A percentile compares a stretch with the other conserved stretches of the same genome.
phyloP scores from a whole-genome alignment of 2,329 filamentous ascomycete genomes.

The Fusarium ambrosium region DNA sequence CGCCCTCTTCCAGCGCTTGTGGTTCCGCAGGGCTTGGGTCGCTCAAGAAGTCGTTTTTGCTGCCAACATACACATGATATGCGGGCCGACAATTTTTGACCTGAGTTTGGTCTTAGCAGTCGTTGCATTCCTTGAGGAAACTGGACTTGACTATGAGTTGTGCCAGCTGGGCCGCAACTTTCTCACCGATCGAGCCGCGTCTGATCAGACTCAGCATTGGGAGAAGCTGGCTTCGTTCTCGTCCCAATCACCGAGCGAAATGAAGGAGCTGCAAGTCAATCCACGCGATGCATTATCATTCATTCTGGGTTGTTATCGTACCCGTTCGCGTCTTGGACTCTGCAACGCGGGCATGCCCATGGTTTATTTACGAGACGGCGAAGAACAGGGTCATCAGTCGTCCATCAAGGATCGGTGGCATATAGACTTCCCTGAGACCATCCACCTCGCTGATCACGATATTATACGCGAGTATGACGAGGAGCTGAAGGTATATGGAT shows the following conservation, averaged over 20 bases:
- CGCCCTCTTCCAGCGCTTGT: conserved; percentile 9
- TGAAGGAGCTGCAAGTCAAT: neutral
- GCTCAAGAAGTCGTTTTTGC: conserved; percentile 11
- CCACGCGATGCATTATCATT: neutral
- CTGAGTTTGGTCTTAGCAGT: neutral
- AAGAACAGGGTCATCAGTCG: neutral
- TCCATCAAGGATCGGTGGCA: neutral
- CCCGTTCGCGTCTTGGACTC: neutral
- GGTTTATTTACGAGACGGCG: neutral
- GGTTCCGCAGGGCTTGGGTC: conserved; percentile 14
- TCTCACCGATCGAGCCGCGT: neutral
- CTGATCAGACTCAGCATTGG: neutral
- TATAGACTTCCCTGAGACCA: neutral
- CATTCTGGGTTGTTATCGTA: neutral
- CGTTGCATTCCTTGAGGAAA: neutral
- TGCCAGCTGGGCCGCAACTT: neutral
- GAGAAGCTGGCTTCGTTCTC: conserved; percentile 2
- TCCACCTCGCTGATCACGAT: neutral
- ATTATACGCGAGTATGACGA: neutral
- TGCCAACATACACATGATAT: neutral
- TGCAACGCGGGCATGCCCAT: conserved; percentile 6
- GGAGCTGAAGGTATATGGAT: neutral
- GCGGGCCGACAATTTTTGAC: neutral
- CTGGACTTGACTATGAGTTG: neutral
- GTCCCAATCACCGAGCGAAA: neutral